Conservation (phyloP, 2,329 filamentous ascomycete genomes). For the Lasiodiplodia theobromae region DNA sequence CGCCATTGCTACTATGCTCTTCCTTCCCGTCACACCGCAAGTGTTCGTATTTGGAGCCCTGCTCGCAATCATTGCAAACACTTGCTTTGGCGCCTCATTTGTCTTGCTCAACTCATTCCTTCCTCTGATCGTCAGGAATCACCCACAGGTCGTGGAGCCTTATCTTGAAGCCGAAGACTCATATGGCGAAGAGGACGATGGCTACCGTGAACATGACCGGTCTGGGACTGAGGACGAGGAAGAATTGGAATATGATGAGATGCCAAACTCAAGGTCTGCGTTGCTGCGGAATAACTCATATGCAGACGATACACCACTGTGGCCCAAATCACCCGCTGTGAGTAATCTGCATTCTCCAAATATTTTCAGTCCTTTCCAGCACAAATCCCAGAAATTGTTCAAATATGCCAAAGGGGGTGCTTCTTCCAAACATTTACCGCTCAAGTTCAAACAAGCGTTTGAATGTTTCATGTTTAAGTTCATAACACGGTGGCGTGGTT, state of each 20-base stretch:
- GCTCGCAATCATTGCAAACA: conserved; percentile 89
- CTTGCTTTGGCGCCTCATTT: conserved; percentile 92
- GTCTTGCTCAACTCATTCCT: conserved; percentile 95
- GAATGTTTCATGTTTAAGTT: background rate
- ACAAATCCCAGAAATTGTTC: too few species aligned
- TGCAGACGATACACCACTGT: conserved; percentile 8
- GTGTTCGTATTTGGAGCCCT: conserved; percentile 83
- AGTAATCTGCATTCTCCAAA: background rate
- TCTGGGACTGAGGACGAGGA: conserved; percentile 18
- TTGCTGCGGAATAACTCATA: conserved; percentile 18
- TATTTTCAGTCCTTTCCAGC: background rate
- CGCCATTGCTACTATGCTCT: conserved; percentile 84
- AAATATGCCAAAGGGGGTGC: background rate
- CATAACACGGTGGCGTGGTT: background rate
- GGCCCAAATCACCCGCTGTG: conserved; percentile 24
- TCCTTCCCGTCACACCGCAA: conserved; percentile 76
- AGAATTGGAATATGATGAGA: background rate
- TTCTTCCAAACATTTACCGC: background rate
- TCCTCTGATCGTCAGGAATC: conserved; percentile 86
- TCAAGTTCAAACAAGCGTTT: background rate
- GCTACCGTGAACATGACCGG: conserved; percentile 33
- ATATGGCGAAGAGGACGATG: conserved; percentile 38
- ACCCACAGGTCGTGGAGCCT: conserved; percentile 62
- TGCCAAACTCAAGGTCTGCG: conserved; percentile 5
- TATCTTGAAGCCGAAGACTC: conserved; percentile 34